Conservation (phyloP, 2,329 filamentous ascomycete genomes). For the Talaromyces sp. region DNA sequence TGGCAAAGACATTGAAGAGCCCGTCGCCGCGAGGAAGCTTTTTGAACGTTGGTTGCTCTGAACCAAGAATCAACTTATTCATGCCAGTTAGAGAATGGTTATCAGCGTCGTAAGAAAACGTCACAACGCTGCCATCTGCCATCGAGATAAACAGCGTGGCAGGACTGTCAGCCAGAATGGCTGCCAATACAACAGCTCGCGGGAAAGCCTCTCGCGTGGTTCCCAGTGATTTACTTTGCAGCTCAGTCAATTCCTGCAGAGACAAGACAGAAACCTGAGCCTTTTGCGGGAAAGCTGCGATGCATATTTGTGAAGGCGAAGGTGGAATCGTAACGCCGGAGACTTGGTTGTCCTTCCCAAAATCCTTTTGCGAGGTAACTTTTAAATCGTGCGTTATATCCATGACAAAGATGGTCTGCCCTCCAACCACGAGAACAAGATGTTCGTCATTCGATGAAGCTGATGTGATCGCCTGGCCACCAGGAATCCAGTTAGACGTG, state of each 20-base stretch:
- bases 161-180: conserved; percentile 61
- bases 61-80: conserved; percentile 80
- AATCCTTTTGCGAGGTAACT: conserved; percentile 54
- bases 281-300: conserved; percentile 85
- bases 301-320: conserved; percentile 59
- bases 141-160: conserved; percentile 84
- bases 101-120: conserved; percentile 63
- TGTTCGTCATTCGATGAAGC: conserved; percentile 68
- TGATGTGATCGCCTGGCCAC: conserved; percentile 61
- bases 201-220: conserved; percentile 72
- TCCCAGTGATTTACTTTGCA: conserved; percentile 60
- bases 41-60: conserved; percentile 76
- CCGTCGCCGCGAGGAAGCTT: conserved; percentile 63
- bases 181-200: conserved; percentile 72
- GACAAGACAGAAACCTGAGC: conserved; percentile 71
- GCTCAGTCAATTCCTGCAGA: conserved; percentile 59
- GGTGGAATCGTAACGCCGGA: conserved; percentile 75
- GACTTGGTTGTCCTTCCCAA: conserved; percentile 67
- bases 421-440: conserved; percentile 70
- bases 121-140: conserved; percentile 87
- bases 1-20: conserved; percentile 80
- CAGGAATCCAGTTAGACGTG: conserved; percentile 43
- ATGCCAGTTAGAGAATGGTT: conserved; percentile 63
- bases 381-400: conserved; percentile 56
- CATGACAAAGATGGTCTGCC: conserved; percentile 66